Conservation (phyloP, 2,329 filamentous ascomycete genomes). For the Neocatenulostroma microsporum region DNA sequence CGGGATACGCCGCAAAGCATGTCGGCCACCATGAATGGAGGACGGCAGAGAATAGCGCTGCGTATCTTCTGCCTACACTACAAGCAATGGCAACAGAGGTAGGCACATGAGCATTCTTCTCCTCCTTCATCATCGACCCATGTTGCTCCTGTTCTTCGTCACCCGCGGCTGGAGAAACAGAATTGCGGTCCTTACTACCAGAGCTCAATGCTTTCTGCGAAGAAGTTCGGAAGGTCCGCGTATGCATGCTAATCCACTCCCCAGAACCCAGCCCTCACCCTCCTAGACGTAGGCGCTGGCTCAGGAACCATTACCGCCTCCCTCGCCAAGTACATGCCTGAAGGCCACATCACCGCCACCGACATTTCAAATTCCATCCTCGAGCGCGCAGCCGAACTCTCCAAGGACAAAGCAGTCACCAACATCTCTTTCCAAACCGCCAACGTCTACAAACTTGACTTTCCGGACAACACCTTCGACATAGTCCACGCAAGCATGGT, state of each 20-base stretch:
- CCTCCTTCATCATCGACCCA: too few relatives aligned
- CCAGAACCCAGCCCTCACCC: slow-evolving; percentile 24
- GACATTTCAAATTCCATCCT: slow-evolving; percentile 40
- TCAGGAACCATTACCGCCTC: slow-evolving; percentile 42
- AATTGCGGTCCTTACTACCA: too few relatives aligned
- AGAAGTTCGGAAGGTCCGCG: too few relatives aligned
- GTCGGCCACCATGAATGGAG: slow-evolving; percentile 39
- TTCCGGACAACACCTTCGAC: slow-evolving; percentile 46
- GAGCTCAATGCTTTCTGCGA: too few relatives aligned
- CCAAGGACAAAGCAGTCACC: slow-evolving; percentile 28
- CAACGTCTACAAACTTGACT: slow-evolving; percentile 30
- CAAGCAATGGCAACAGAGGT: slow-evolving; percentile 12
- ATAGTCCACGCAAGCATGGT: slow-evolving; percentile 54
- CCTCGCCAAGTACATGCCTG: slow-evolving; percentile 36
- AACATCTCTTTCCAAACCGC: slow-evolving; percentile 35
- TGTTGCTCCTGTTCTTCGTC: too few relatives aligned
- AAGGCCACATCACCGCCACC: slow-evolving; percentile 39
- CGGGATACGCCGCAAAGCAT: slow-evolving; percentile 35
- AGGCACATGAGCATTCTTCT: too few relatives aligned
- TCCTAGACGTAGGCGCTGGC: slow-evolving; percentile 43
- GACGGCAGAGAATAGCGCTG: slow-evolving; percentile 37
- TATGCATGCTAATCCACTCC: too few relatives aligned
- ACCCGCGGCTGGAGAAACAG: too few relatives aligned
- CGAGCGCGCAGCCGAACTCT: slow-evolving; percentile 32
- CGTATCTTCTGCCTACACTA: slow-evolving; percentile 27